These are phyloP conservation scores for Penicillium verhagenii DNA, from an alignment of 495 filamentous ascomycete species.

Conservation along the genomic window DNA sequence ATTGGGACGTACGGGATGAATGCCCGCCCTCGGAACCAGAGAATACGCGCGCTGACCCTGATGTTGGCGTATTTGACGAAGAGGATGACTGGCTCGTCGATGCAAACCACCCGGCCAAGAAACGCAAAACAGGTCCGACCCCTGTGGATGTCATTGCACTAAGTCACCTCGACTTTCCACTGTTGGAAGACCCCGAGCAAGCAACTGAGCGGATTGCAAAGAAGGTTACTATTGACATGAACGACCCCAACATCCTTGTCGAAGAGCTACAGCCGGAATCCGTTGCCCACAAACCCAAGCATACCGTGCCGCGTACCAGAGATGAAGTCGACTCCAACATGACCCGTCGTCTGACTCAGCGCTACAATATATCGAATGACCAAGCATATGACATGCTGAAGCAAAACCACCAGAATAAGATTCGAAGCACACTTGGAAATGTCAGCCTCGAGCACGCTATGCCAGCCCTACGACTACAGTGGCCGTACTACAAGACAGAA, in stretches of 20 bases:
- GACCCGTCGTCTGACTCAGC: slow-evolving; percentile 56
- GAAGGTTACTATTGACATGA: slow-evolving; percentile 78
- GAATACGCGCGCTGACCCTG: slow-evolving; percentile 14
- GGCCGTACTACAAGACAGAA: slow-evolving; percentile 89
- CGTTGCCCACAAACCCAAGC: slow-evolving; percentile 41
- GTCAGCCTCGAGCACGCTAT: slow-evolving; percentile 86
- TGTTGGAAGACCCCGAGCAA: slow-evolving; percentile 60
- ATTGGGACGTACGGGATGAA: slow-evolving; percentile 69
- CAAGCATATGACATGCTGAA: slow-evolving; percentile 93
- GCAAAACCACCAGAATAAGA: slow-evolving; percentile 93
- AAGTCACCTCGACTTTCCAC: slow-evolving; percentile 47
- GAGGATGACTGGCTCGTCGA: slow-evolving; percentile 53
- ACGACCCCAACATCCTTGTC: slow-evolving; percentile 83
- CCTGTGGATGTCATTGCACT: slow-evolving; percentile 43
- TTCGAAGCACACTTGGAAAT: slow-evolving; percentile 84
- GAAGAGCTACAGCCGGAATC: slow-evolving; percentile 58
- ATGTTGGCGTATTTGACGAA: slow-evolving; percentile 37
- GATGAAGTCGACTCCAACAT: slow-evolving; percentile 42
- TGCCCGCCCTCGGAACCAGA: slow-evolving; percentile 30
- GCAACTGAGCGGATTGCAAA: slow-evolving; percentile 68
- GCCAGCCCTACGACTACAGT: slow-evolving; percentile 85
- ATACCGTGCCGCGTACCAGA: slow-evolving; percentile 29
- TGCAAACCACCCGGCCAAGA: slow-evolving; percentile 46
- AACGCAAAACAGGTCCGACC: slow-evolving; percentile 44
- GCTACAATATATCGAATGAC: slow-evolving; percentile 96